Evolutionary conservation across 345 rosid species (phyloP).

Genomic region (Psidium friedrichsthalianum): DNA sequence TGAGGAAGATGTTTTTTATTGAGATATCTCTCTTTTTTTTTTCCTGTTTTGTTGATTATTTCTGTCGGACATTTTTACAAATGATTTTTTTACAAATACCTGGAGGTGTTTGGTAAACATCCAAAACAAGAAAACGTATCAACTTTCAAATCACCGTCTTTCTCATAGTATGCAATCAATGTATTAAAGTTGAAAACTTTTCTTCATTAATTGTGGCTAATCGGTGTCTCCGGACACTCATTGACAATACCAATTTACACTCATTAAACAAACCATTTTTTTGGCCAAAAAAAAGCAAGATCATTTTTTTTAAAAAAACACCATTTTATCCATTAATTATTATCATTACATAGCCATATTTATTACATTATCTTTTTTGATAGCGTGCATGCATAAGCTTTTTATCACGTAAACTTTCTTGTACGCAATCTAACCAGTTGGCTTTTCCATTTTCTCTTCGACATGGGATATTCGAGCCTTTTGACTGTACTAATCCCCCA

Average conservation of each 20-base stretch:
- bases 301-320: not conserved
- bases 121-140: not conserved
- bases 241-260: not conserved
- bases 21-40: not conserved
- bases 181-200: not conserved
- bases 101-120: not conserved
- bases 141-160: not conserved
- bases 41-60: not conserved
- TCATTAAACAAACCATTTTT: not conserved
- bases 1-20: rapidly evolving
- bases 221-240: not conserved
- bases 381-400: not conserved
- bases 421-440: not conserved
- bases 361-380: not conserved
- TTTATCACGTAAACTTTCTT: not conserved
- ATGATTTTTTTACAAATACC: not conserved
- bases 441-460: not conserved
- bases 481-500: not conserved
- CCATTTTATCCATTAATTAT: not conserved
- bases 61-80: not conserved
- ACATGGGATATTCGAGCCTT: not conserved
- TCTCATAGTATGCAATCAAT: not conserved
- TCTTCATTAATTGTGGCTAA: not conserved
- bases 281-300: not conserved
- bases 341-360: not conserved